Evolutionary conservation across 2,329 filamentous ascomycete species (phyloP), one percentile per base, ranked within the genome.

Genomic region (Tolypocladium endophyticum): DNA sequence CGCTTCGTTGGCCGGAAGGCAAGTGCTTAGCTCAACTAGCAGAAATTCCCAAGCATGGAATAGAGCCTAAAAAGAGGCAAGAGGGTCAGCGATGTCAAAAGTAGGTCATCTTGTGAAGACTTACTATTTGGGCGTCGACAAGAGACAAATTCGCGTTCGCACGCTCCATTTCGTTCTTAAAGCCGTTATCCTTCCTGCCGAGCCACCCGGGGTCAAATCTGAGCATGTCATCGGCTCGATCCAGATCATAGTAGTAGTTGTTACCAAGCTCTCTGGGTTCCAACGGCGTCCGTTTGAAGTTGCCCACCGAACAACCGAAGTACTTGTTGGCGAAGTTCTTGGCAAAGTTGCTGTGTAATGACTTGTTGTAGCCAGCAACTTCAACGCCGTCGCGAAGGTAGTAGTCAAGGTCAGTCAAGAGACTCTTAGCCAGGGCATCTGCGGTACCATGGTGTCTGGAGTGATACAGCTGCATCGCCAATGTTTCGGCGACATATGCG

Each of bases 131-230:
- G 30, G 93, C 90, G 71, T 97, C 92, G 39, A 99, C 91, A 39
- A 96, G 79, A 30, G 92, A 96, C 58, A 99, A 73, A 72, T 99
- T 97, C 63, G 88, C 78, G 72, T 99, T 99, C 50, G 93, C 94
- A 62, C 86, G 86, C 67, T 87, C 84, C 74, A 99, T 87, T 70
- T 99, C 94, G 56, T 84, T 82, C 62, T 83, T 82, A 74, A 96
- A 96, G 0, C 92, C 92, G 67, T 87, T 83, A 59, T 84, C 81
- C 65, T 77, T 81, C 64, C 77, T 79, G 52, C 88, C 88, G 58
- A 77, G 77, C 94, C 94, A 99, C 45, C 87, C 86, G 59, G 84
- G 79, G 71, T 96, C 89, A 68, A 89, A 90, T 23, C 78, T 79
- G 28, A 99, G 81, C 71, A 97, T 85, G 66, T 84, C 84, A 59